Conservation (phyloP, 2,329 filamentous ascomycete genomes). For the Aureobasidium pullulans region DNA sequence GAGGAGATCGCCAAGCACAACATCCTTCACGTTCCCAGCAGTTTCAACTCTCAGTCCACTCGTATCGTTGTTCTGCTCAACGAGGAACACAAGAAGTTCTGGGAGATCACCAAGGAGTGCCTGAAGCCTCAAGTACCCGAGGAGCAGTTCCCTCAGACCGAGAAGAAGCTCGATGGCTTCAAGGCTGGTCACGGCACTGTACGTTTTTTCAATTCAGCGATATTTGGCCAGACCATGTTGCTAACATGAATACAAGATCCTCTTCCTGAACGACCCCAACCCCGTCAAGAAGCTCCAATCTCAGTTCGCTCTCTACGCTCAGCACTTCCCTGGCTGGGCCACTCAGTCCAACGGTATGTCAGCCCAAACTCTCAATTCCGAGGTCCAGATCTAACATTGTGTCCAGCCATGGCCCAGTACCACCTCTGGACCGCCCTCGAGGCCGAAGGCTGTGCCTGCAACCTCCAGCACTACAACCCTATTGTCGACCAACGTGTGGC, state of each 20-base stretch:
- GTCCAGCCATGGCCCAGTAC: constrained; percentile 75
- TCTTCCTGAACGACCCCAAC: constrained; percentile 78
- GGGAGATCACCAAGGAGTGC: constrained; percentile 62
- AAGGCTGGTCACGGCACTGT: constrained; percentile 68
- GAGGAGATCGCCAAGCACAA: constrained; percentile 53
- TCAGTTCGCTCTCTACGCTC: constrained; percentile 65
- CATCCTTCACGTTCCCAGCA: constrained; percentile 63
- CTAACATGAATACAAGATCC: constrained; percentile 34
- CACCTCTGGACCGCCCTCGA: constrained; percentile 75
- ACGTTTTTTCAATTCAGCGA: constrained; percentile 28
- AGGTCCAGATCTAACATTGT: constrained; percentile 41
- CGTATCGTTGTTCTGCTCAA: constrained; percentile 72
- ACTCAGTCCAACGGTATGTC: constrained; percentile 24
- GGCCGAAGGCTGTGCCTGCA: constrained; percentile 75
- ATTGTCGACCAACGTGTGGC: constrained; percentile 67
- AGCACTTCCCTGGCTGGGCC: constrained; percentile 72
- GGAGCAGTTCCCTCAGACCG: constrained; percentile 53
- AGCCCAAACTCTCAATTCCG: no score
- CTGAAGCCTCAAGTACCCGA: constrained; percentile 62
- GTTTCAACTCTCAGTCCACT: constrained; percentile 85
- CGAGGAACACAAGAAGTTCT: constrained; percentile 79
- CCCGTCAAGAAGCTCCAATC: constrained; percentile 59
- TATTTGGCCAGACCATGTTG: not conserved
- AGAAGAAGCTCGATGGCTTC: constrained; percentile 51
- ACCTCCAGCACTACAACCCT: constrained; percentile 86